Evolutionary conservation across 768 basidiomycete genomes (phyloP), one percentile per base, ranked within the genome.

Genomic region (Glaciozyma antarctica): DNA sequence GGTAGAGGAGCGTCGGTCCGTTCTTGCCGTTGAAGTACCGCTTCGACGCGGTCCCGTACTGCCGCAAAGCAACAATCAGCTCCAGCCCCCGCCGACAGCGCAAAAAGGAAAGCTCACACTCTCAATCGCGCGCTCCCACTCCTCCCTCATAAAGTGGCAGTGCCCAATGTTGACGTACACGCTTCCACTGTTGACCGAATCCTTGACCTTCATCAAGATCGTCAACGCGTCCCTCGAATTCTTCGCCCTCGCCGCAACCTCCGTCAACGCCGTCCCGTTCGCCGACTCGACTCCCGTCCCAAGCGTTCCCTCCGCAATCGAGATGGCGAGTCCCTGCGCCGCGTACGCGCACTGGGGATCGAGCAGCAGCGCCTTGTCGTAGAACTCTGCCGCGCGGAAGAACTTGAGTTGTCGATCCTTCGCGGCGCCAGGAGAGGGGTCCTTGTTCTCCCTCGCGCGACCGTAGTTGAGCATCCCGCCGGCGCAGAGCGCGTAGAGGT

Each of bases 91-190:
- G 49, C 47, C 38, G 44, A 43, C 5, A 34, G 43, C 62, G 10
- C 48, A 58, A 38, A 17, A 21, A n/a, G n/a, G 51, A 28, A 34
- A 2, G 76, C 81, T 69, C 75, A 95, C 94, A 73, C 89, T 88
- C 77, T 99, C 93, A 68, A 98, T 93, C 1, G 95, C 94, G 57
- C 88, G 82, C 69, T 98, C 94, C 75, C 86, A 95, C 75, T 99
- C 94, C 65, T 95, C 94, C 58, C 90, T 81, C 24, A 85, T 83
- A 74, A 90, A 94, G 75, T 92, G 88, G 73, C 92, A 95, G 73
- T 98, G 95, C 0, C 93, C 95, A 81, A 97, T 93, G 75, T 99
- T 99, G 73, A 90, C 80, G 74, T 93, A 91, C 6, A 95, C 91
- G 58, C 88, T 88, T 10, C 88, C 90, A 51, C 84, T 83, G 64